Percentiles rank a stretch among this genome's conserved stretches.
These are phyloP conservation scores for Pisolithus marmoratus DNA, from an alignment of 768 basidiomycete genomes.

Conservation along the genomic window DNA sequence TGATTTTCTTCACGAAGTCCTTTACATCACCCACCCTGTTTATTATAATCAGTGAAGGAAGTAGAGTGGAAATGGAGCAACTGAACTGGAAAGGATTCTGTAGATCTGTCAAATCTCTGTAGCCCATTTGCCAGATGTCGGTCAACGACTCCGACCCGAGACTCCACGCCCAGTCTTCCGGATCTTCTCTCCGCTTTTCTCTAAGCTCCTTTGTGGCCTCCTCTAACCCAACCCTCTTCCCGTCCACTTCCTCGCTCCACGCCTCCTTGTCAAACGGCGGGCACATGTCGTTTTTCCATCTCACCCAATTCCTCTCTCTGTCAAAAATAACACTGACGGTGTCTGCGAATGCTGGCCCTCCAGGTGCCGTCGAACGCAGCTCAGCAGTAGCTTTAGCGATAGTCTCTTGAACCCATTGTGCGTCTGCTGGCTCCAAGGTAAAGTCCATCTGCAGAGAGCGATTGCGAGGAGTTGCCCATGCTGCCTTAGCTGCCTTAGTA, in stretches of 20 bases:
- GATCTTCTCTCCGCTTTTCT: slow-evolving; percentile 49
- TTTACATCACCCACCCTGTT: slow-evolving; percentile 66
- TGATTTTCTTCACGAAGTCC: slow-evolving; percentile 67
- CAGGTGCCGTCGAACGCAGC: slow-evolving; percentile 70
- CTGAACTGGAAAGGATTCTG: slow-evolving; percentile 63
- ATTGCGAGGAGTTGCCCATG: slow-evolving; percentile 60
- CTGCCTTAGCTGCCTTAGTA: slow-evolving; percentile 58
- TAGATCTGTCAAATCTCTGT: slow-evolving; percentile 55
- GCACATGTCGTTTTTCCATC: slow-evolving; percentile 84
- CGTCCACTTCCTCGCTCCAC: slow-evolving; percentile 46
- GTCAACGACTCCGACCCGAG: slow-evolving; percentile 68
- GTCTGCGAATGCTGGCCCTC: slow-evolving; percentile 70
- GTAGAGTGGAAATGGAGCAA: slow-evolving; percentile 8
- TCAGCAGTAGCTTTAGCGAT: slow-evolving; percentile 48
- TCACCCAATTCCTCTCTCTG: slow-evolving; percentile 85
- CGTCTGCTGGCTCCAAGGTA: slow-evolving; percentile 59
- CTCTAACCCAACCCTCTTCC: slow-evolving; percentile 49
- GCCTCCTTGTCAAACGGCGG: slow-evolving; percentile 72
- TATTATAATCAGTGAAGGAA: slow-evolving; percentile 2
- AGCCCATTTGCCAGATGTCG: slow-evolving; percentile 83
- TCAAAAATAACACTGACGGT: slow-evolving; percentile 68
- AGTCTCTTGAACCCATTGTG: slow-evolving; percentile 74
- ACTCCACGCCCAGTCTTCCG: slow-evolving; percentile 56
- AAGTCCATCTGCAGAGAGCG: slow-evolving; percentile 83
- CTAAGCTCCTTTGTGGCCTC: slow-evolving; percentile 53